Conservation (phyloP, 139 green algal genomes). For the Dunaliella primolecta region DNA sequence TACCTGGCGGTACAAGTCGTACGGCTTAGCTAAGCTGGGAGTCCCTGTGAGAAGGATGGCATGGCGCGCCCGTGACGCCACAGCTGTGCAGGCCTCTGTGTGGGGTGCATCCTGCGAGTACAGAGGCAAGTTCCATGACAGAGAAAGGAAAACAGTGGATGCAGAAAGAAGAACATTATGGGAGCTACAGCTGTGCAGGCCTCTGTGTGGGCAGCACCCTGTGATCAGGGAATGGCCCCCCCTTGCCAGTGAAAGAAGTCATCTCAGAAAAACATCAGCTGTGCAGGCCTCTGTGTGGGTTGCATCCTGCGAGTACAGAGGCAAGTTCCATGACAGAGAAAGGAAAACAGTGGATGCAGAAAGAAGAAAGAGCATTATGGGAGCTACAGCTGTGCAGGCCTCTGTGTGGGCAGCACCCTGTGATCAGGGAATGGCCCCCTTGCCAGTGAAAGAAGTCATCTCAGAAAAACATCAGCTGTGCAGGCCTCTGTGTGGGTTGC, state of each 20-base stretch:
- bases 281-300: constrained; percentile 67
- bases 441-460: too few species aligned
- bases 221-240: too few species aligned
- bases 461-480: too few species aligned
- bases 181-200: constrained; percentile 42
- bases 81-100: constrained; percentile 63
- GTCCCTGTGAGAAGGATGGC: constrained; percentile 86
- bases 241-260: too few species aligned
- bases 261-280: too few species aligned
- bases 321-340: too few species aligned
- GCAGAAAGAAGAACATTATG: too few species aligned
- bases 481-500: constrained; percentile 68
- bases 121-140: too few species aligned
- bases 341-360: too few species aligned
- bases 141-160: too few species aligned
- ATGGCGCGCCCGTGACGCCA: constrained; percentile 38
- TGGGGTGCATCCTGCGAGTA: constrained; percentile 59
- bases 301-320: constrained; percentile 61
- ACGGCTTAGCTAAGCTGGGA: constrained; percentile 79
- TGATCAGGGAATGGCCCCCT: too few species aligned
- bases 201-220: constrained; percentile 73
- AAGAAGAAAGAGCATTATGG: too few species aligned
- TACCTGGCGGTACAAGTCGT: constrained; percentile 82
- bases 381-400: constrained; percentile 44
- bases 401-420: constrained; percentile 73